Conservation (phyloP, 2,329 filamentous ascomycete genomes). For the Scleromitrula shiraiana region DNA sequence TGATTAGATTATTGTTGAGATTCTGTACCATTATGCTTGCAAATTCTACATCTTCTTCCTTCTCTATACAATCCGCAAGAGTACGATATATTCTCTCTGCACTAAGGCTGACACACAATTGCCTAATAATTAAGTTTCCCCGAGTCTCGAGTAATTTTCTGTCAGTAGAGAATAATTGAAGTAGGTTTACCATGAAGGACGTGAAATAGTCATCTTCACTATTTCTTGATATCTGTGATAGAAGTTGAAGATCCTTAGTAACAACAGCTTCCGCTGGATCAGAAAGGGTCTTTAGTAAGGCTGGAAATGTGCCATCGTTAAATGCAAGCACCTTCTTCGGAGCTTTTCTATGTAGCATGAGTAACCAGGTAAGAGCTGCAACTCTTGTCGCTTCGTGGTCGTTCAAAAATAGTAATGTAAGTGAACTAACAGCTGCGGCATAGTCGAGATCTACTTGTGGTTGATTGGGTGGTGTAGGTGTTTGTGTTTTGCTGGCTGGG, state of each 20-base stretch:
- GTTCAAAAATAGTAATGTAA: conserved; percentile 90
- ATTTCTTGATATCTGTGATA: conserved; percentile 93
- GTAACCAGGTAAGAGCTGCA: conserved; percentile 88
- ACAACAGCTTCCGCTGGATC: conserved; percentile 95
- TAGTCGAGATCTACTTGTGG: conserved; percentile 78
- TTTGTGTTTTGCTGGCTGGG: conserved; percentile 22
- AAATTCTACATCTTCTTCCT: conserved; percentile 96
- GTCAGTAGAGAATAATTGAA: conserved; percentile 94
- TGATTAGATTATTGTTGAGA: conserved; percentile 97
- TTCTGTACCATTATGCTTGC: conserved; percentile 99
- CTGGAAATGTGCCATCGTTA: conserved; percentile 95
- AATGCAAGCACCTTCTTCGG: conserved; percentile 89
- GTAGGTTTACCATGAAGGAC: conserved; percentile 94
- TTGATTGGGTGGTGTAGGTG: conserved; percentile 34
- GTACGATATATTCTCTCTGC: conserved; percentile 94
- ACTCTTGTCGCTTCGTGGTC: conserved; percentile 95
- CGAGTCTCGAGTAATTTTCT: conserved; percentile 82
- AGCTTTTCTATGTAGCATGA: conserved; percentile 95
- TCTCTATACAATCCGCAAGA: conserved; percentile 91
- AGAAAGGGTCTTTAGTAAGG: conserved; percentile 88
- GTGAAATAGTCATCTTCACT: conserved; percentile 97
- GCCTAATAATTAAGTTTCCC: conserved; percentile 92
- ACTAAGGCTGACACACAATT: conserved; percentile 86
- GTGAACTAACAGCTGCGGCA: conserved; percentile 83
- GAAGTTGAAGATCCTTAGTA: conserved; percentile 82